These are phyloP conservation scores for Ogataea wickerhamii DNA, from an alignment of 805 yeast species.

Conservation along the genomic window DNA sequence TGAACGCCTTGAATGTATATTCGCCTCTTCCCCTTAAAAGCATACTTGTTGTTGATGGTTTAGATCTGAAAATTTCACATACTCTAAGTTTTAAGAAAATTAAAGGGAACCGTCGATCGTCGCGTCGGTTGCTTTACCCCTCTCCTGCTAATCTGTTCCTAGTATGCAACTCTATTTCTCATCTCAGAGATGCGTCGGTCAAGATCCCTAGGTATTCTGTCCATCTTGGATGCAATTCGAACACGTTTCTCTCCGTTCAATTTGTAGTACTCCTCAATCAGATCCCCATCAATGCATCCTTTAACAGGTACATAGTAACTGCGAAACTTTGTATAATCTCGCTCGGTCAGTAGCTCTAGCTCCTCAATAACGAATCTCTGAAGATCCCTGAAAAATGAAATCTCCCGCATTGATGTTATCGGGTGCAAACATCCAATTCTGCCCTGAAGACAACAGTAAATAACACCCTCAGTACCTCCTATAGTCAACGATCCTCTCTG, in stretches of 20 bases:
- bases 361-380: constrained; percentile 44
- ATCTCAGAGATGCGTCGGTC: constrained; percentile 51
- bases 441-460: constrained; percentile 80
- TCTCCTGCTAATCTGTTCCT: too few relatives aligned
- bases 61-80: neutral
- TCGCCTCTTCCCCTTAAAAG: too few relatives aligned
- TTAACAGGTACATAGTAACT: constrained; percentile 80
- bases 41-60: neutral
- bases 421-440: constrained; percentile 75
- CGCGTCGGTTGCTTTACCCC: too few relatives aligned
- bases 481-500: constrained; percentile 48
- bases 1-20: too few relatives aligned
- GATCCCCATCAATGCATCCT: constrained; percentile 83
- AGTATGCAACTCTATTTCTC: constrained; percentile 38
- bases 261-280: constrained; percentile 55
- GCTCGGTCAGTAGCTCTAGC: constrained; percentile 48
- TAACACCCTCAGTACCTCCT: constrained; percentile 63
- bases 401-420: constrained; percentile 57
- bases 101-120: too few relatives aligned
- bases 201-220: constrained; percentile 46
- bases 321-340: constrained; percentile 66
- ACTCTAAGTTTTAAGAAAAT: too few relatives aligned
- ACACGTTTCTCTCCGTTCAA: constrained; percentile 35
- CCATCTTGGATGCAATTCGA: constrained; percentile 39
- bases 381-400: constrained; percentile 51